Evolutionary conservation across 2,329 filamentous ascomycete species (phyloP), one percentile per base, ranked within the genome.

Genomic region (Ophiostoma piceae): DNA sequence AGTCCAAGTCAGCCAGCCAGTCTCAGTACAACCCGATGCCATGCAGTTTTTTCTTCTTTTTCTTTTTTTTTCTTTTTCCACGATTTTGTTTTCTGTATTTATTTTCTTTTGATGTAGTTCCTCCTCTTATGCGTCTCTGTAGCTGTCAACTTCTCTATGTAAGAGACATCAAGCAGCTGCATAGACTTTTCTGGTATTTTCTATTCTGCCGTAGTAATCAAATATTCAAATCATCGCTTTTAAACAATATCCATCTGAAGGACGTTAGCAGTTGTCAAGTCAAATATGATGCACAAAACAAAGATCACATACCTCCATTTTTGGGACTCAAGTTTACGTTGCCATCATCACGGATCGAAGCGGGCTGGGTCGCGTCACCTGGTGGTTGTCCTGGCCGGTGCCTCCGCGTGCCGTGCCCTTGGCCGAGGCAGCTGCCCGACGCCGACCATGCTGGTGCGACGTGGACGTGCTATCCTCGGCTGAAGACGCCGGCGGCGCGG

Each of bases 301-400:
- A 5, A 64, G 26, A 19, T 26, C 2, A 47, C 43, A 47, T 22
- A n/a, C 62, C 41, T 37, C 51, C 71, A 43, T 64, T 64, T 70
- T 65, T 19, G n/a, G 37, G 70, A 69, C 71, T 71, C 69, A 69
- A 78, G 78, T 83, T 85, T 82, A 87, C 84, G 82, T 82, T 79
- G 83, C 82, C 84, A 82, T 87, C 87, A 85, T 88, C 81, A 88
- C 84, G 81, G 84, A 85, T 82, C 87, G 87, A 82, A 90, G 87
- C 82, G 87, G 87, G 82, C 87, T 89, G 75, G 87, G 87, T 78
- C 83, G 85, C 77, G 82, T 83, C 79, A 84, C 84, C 80, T 84
- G 81, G 76, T 83, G 79, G 75, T 67, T 67, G 75, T 77, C 79
- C 77, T 77, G 79, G 75, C 80, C 79, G 77, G 79, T 79, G 76